A percentile compares a stretch with the other conserved stretches of the same genome.
Conservation (phyloP, 179 eudicot species). For the Carnegiea gigantea region DNA sequence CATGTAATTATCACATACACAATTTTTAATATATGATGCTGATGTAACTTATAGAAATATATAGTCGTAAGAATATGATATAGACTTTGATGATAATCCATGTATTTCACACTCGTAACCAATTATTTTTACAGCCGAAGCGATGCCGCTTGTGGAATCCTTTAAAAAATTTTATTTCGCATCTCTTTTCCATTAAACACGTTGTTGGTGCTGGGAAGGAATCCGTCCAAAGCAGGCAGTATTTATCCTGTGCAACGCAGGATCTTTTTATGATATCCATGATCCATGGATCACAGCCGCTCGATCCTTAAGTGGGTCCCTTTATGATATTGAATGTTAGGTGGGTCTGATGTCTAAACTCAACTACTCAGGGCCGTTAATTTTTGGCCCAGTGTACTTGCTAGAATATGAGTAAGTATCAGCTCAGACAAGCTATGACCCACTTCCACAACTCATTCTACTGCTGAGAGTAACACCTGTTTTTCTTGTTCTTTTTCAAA, state of each 20-base stretch:
- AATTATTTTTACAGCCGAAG: not conserved
- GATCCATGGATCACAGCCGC: slow-evolving; percentile 3
- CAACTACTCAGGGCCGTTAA: not conserved
- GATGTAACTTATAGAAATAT: too few species aligned
- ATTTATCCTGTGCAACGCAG: slow-evolving; percentile 10
- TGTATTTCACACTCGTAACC: not conserved
- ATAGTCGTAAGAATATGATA: too few species aligned
- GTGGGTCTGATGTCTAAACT: slow-evolving; percentile 1
- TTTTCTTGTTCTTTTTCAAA: not conserved
- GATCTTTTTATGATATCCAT: not conserved
- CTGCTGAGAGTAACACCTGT: slow-evolving; percentile 10
- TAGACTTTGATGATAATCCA: not conserved
- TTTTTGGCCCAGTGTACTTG: slow-evolving; percentile 9
- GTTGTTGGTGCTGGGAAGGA: slow-evolving; percentile 13
- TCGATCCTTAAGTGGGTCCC: not conserved
- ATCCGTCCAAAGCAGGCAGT: slow-evolving; percentile 4
- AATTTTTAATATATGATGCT: too few species aligned
- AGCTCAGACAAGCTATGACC: slow-evolving; percentile 28
- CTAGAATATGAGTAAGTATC: slow-evolving; percentile 18
- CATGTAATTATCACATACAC: too few species aligned
- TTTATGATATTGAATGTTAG: not conserved
- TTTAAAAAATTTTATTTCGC: not conserved
- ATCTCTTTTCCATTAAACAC: slow-evolving; percentile 20
- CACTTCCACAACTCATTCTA: not conserved
- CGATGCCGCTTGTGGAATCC: slow-evolving; percentile 1